Evolutionary conservation across 306 rosid species (phyloP), one percentile per base, ranked within the genome.

Genomic region (Albizia julibrissin): DNA sequence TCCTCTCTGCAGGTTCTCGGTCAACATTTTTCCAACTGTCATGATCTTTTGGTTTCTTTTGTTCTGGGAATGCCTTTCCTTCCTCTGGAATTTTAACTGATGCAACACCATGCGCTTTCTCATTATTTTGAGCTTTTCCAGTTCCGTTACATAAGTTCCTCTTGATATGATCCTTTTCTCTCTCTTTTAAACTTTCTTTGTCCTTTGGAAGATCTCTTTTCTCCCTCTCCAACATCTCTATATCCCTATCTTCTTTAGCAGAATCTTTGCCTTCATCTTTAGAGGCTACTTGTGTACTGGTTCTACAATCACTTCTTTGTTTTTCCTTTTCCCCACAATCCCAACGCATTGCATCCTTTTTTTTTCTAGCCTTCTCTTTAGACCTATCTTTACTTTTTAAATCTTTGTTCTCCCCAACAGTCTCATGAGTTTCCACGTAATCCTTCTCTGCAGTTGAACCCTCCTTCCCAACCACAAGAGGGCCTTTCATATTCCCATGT

Each of bases 291-390:
- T 56, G 62, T 21, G 21, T 56, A 56, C 26, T 56, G 62, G 4
- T 21, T 56, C 62, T 56, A 56, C 62, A 56, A 8, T 21, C 98
- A 87, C 77, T 85, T 89, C 90, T 93, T 81, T 95, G 97, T 80
- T 86, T 95, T 81, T 91, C 99, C 77, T 86, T 93, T 69, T 95
- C 98, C 40, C 87, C 94, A 97, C 98, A 93, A 15, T 95, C 98
- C 78, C 95, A 89, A 81, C 91, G 94, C 84, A 87, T 91, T 70
- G 75, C 74, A 16, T 93, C 98, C 89, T 95, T 95, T 85, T 92
- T 89, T 87, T 93, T 95, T 72, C 89, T 95, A 78, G 93, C 99
- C 88, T 90, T 95, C 70, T 91, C 98, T 86, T 88, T 93, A 43
- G 88, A 89, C 76, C 91, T 90, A 78, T 95, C 99, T 10, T 94